Percentiles rank a stretch among this genome's conserved stretches.
Conservation (phyloP, 805 yeast genomes). For the Starmerella bombi region DNA sequence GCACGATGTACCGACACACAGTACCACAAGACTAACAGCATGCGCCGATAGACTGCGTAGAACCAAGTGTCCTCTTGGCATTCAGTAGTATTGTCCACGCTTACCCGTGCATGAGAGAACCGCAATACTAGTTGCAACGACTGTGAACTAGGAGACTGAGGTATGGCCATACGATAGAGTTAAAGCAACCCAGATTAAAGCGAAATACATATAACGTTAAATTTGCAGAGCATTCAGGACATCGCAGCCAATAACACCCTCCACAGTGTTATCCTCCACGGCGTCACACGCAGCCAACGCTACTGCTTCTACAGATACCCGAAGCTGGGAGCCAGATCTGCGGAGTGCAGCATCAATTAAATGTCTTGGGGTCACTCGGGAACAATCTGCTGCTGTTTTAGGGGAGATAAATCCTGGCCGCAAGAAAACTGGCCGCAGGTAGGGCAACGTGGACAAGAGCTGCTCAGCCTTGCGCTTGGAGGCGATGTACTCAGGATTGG, state of each 20-base stretch:
- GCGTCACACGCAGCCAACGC: constrained; percentile 46
- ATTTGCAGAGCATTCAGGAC: too few relatives aligned
- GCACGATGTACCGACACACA: too few relatives aligned
- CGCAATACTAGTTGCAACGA: too few relatives aligned
- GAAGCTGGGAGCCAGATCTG: constrained; percentile 33
- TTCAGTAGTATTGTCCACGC: too few relatives aligned
- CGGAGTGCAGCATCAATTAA: constrained; percentile 34
- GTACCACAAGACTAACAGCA: too few relatives aligned
- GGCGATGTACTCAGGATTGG: constrained; percentile 57
- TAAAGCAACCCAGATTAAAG: too few relatives aligned
- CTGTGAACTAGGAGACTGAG: too few relatives aligned
- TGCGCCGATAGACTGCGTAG: too few relatives aligned
- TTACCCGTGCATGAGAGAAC: too few relatives aligned
- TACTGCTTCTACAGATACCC: constrained; percentile 44
- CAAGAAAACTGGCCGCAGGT: constrained; percentile 47
- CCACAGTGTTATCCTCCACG: constrained; percentile 36
- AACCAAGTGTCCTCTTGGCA: too few relatives aligned
- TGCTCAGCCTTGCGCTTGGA: constrained; percentile 70
- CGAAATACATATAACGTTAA: too few relatives aligned
- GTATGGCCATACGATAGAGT: too few relatives aligned
- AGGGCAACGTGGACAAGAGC: constrained; percentile 31
- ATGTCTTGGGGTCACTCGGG: constrained; percentile 27
- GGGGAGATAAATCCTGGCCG: constrained; percentile 61
- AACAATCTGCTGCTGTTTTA: constrained; percentile 12
- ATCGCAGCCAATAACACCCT: constrained; percentile 32